Base-by-base conservation (phyloP, 2,329 filamentous ascomycete genomes). In the Chaetomium globosum region DNA sequence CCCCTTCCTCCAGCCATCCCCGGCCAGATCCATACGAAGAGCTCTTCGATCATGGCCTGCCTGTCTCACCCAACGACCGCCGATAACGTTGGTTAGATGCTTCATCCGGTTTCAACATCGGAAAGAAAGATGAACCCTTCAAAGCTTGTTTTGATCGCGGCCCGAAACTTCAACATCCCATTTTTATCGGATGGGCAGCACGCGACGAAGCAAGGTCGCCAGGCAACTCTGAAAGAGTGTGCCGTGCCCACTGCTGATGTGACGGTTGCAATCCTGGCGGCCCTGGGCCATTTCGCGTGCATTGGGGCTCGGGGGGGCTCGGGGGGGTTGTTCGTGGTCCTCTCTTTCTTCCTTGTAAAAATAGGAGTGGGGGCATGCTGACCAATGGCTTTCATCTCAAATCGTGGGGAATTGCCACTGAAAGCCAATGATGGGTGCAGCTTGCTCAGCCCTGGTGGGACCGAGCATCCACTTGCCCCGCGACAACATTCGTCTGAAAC, bases 241-340 rank as follows among this genome's bases (percentile, higher is more conserved):
- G 21, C 31, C 13, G 33, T 31, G n/a, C 16, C 21, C 36, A 30
- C 28, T 49, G 39, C 55, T 13, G 43, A n/a, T 49, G 43, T 30
- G n/a, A 52, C 30, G 31, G 58, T 39, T 53, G 39, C 23, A 33
- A 55, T 55, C 59, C 59, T 55, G 30, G 28, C 52, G 33, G 36
- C 51, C 52, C 60, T 46, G 28, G 21, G 28, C 60, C 60, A 62
- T 56, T 62, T 56, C 60, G 21, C 36, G 31, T 56, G 60, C 39
- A 56, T 33, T 43, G 21, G 48, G 1, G 16, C 4, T 19, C 39
- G 16, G 39, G 36, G 36, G 36, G n/a, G n/a, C n/a, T n/a, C n/a
- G n/a, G n/a, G n/a, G n/a, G 19, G 12, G 16, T n/a, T 19, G 4
- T 12, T 39, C 36, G 39, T 49, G 26, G 19, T 31, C 19, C 7